Base-by-base conservation (phyloP, 805 yeast species). In the Pachysolen tannophilus region DNA sequence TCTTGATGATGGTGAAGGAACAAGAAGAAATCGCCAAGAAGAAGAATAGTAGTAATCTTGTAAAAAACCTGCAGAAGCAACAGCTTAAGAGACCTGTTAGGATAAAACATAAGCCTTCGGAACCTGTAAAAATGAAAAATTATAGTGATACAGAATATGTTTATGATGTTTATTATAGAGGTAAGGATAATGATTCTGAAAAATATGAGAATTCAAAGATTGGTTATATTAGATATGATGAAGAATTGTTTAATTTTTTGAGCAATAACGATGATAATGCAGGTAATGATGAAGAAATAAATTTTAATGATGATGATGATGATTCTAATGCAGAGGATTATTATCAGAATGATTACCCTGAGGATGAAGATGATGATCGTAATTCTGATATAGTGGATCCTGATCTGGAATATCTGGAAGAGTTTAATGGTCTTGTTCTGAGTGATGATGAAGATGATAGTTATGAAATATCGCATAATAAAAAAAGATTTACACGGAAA, bases 301-400 rank as follows among this genome's bases (percentile, higher is more conserved):
- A 38, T 6, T n/a, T n/a, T n/a, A 30, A 37, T 15, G 49, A 85
- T 0, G 92, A 82, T 44, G 86, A 83, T 47, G 90, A 82, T 42
- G 94, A 83, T 50, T 82, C 92, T 0, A 83, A 83, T 50, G 95
- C 95, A 15, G 98, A 90, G 59, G 86, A 83, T 37, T 88, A 78
- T 50, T 90, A 90, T 53, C 75, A 77, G 47, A 90, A 92, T 56
- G 97, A 90, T 50, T 90, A 90, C 50, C 97, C 97, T 0, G 95
- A 86, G 30, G 96, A 88, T 50, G 96, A 86, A 43, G 90, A 83
- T 47, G 86, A 76, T 8, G 77, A 39, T 28, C 38, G 36, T 19
- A 43, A 37, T 27, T 37, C 34, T 8, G 35, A 33, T 9, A 40
- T 35, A 23, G 8, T 20, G 9, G 28, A 40, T 21, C 38, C 32